A percentile compares a stretch with the other conserved stretches of the same genome.
These are phyloP conservation scores for Ceratocystis papillata DNA, from an alignment of 2,329 filamentous ascomycete species.

Conservation along the genomic window DNA sequence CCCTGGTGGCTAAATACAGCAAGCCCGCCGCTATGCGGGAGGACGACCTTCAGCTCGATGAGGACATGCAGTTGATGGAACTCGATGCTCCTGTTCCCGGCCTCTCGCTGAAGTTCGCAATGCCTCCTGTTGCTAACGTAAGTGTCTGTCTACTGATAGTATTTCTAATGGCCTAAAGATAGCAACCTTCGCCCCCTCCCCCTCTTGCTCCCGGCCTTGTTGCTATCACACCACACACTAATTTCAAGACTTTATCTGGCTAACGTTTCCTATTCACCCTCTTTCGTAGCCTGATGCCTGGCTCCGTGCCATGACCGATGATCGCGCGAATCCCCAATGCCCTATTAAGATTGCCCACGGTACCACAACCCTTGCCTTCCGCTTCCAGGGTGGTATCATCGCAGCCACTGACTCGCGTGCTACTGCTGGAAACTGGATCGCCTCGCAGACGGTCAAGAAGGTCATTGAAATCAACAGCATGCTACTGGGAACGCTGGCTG, in stretches of 20 bases:
- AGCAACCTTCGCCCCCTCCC: conserved; percentile 23
- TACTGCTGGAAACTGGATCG: conserved; percentile 97
- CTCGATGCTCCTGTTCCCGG: conserved; percentile 52
- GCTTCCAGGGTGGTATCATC: conserved; percentile 96
- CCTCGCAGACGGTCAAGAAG: conserved; percentile 99
- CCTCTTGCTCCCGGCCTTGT: background rate
- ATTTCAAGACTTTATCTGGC: background rate
- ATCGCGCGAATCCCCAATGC: conserved; percentile 90
- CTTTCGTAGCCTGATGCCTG: conserved; percentile 66
- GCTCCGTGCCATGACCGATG: conserved; percentile 94
- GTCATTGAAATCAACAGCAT: conserved; percentile 96
- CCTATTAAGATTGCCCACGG: conserved; percentile 99
- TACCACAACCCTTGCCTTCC: conserved; percentile 93
- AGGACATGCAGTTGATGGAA: conserved; percentile 60
- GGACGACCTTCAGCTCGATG: conserved; percentile 60
- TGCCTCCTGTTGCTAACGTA: conserved; percentile 87
- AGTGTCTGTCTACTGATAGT: conserved; percentile 28
- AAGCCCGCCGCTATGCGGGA: conserved; percentile 60
- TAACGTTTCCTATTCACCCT: conserved; percentile 17
- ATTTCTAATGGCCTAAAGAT: background rate
- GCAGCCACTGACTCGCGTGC: conserved; percentile 96
- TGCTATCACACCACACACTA: background rate
- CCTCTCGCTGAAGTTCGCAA: conserved; percentile 83
- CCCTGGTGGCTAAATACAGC: conserved; percentile 85
- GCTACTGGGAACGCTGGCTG: conserved; percentile 94